Conservation (phyloP, 2,329 filamentous ascomycete genomes). For the Fusarium sp. region DNA sequence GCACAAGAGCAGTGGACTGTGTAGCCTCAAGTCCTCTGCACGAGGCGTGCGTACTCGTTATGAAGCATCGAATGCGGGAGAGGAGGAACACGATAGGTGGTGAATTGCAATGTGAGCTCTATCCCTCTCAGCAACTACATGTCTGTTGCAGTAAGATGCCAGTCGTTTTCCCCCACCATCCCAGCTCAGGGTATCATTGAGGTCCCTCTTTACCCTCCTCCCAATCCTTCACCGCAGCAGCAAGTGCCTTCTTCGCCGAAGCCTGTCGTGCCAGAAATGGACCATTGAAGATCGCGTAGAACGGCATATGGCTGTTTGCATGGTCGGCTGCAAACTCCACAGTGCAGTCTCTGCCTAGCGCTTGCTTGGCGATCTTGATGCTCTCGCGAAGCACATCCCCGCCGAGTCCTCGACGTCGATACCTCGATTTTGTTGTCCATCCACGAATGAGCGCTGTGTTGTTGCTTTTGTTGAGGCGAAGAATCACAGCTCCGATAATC, state of each 20-base stretch:
- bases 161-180: background rate
- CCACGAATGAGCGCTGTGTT: constrained; percentile 78
- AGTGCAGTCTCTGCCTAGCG: constrained; percentile 70
- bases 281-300: constrained; percentile 71
- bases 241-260: constrained; percentile 64
- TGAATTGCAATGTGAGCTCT: background rate
- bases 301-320: constrained; percentile 74
- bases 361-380: constrained; percentile 72
- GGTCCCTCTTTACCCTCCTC: constrained; percentile 17
- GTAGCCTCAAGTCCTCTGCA: too few species aligned
- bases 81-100: background rate
- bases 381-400: constrained; percentile 79
- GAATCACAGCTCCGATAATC: constrained; percentile 77
- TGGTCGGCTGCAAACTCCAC: constrained; percentile 81
- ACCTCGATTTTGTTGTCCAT: constrained; percentile 81
- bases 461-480: constrained; percentile 65
- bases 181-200: background rate
- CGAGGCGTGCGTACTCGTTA: too few species aligned
- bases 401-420: constrained; percentile 78
- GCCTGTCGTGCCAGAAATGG: constrained; percentile 68
- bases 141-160: background rate
- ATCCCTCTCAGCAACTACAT: background rate
- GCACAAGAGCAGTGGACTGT: too few species aligned
- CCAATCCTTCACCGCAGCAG: constrained; percentile 44
- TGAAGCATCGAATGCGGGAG: background rate